These are phyloP conservation scores for Phoma herbarum DNA, from an alignment of 2,329 filamentous ascomycete genomes.

Conservation along the genomic window DNA sequence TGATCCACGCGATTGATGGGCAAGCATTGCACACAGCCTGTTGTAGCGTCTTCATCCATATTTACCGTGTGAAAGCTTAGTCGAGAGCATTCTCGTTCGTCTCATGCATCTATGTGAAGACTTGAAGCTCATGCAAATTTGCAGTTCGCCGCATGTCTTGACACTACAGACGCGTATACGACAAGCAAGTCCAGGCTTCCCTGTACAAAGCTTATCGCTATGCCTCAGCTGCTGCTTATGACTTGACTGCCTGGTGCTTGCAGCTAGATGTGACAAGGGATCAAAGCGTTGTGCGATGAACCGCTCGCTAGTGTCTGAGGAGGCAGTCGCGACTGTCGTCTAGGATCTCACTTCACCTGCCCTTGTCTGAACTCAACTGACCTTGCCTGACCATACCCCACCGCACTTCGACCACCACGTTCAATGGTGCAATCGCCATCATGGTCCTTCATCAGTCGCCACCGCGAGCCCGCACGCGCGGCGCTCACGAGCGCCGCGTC, in stretches of 20 bases:
- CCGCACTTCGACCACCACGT: background rate
- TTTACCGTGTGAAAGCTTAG: background rate
- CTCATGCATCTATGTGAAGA: background rate
- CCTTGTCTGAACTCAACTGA: background rate
- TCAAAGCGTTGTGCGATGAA: background rate
- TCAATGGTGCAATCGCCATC: background rate
- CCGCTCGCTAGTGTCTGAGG: background rate
- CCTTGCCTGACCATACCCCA: background rate
- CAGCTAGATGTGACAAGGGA: background rate
- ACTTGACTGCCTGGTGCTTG: background rate
- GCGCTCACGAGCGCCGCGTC: background rate
- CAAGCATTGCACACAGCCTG: background rate
- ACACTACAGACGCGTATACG: background rate
- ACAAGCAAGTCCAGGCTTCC: background rate
- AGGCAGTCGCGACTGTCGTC: background rate
- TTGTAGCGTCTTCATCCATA: background rate
- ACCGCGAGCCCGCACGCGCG: background rate
- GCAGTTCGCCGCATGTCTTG: background rate
- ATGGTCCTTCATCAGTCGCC: background rate
- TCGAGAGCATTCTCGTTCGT: background rate
- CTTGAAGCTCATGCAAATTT: background rate
- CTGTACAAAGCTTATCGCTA: background rate
- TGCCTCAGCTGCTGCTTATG: background rate
- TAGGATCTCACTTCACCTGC: background rate
- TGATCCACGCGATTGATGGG: background rate